phyloP scores from a whole-genome alignment of 139 green algal genomes.

The Chlorella ohadii region DNA sequence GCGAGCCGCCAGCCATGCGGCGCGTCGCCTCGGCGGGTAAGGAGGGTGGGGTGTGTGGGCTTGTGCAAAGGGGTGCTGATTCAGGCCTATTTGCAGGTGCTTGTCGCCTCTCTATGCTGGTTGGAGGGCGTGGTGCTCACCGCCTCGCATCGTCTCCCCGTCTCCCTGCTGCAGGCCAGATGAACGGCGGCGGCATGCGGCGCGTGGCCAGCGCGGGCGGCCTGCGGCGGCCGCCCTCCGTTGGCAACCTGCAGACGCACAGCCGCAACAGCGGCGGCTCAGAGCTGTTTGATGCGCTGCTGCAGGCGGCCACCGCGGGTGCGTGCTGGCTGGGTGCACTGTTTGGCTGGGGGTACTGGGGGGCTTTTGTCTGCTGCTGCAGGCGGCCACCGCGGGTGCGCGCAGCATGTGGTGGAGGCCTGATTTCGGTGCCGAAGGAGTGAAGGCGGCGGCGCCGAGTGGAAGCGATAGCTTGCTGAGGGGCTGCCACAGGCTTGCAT shows the following conservation, averaged over 20 bases:
- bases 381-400: conserved; percentile 66
- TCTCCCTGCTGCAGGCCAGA: not conserved
- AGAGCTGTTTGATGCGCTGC: conserved; percentile 85
- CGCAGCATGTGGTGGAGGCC: too few species aligned
- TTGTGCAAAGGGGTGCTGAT: too few species aligned
- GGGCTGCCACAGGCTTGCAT: too few species aligned
- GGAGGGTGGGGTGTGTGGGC: too few species aligned
- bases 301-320: conserved; percentile 73
- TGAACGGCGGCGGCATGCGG: conserved; percentile 26
- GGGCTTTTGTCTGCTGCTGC: conserved; percentile 56
- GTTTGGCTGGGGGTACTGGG: not conserved
- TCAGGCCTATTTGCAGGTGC: too few species aligned
- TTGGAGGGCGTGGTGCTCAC: too few species aligned
- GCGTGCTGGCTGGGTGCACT: not conserved
- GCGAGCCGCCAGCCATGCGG: conserved; percentile 1
- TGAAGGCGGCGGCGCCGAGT: too few species aligned
- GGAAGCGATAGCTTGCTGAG: too few species aligned
- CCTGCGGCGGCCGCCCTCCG: conserved; percentile 28
- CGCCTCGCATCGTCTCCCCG: too few species aligned
- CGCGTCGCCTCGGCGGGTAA: not conserved
- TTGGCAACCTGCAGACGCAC: conserved; percentile 30
- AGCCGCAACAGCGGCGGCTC: conserved; percentile 51
- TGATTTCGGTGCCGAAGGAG: too few species aligned
- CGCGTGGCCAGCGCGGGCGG: conserved; percentile 8
- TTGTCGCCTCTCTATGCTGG: too few species aligned